Evolutionary conservation across 1,284 basidiomycete genomes (phyloP), one percentile per base, ranked within the genome.

Genomic region (Rhizoctonia solani): DNA sequence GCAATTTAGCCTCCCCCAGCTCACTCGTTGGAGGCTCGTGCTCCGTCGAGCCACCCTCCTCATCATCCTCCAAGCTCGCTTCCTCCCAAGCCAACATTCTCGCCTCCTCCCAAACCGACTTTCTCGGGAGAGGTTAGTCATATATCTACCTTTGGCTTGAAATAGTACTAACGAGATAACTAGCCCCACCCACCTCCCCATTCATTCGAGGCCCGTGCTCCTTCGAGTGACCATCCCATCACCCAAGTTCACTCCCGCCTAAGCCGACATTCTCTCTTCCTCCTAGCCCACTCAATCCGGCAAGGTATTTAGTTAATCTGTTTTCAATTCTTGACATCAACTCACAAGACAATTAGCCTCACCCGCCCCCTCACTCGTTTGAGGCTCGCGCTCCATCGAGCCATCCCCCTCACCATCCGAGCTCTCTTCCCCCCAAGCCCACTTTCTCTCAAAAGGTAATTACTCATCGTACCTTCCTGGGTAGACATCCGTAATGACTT

Each of bases 291-390:
- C 29, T 41, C 2, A 44, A 1, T 25, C n/a, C 3, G n/a, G 8
- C 16, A 53, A 46, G 16, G 23, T 14, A 14, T 4, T 3, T 27
- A 5, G 39, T 3, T 4, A 16, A 11, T 11, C 41, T 11, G 11
- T 11, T 34, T 34, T 11, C 32, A 34, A 11, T 11, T 34, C 32
- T 4, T 34, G 11, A 11, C 11, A 34, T 4, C 11, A 34, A 30
- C 14, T 32, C 25, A 55, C 21, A 23, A 3, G 23, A 4, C 9
- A n/a, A n/a, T 6, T 4, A 27, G 11, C 34, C 37, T 30, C 58
- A 34, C 46, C 58, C 47, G 5, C 47, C 59, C 30, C 47, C 59
- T n/a, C 59, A 63, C 47, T 63, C 59, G 47, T 29, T 63, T n/a
- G 59, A 34, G 29, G 47, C 14, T 2, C 59, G 59, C 32, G 59